phyloP scores from a whole-genome alignment of 2,329 filamentous ascomycete genomes.

The Neocucurbitaria cava region DNA sequence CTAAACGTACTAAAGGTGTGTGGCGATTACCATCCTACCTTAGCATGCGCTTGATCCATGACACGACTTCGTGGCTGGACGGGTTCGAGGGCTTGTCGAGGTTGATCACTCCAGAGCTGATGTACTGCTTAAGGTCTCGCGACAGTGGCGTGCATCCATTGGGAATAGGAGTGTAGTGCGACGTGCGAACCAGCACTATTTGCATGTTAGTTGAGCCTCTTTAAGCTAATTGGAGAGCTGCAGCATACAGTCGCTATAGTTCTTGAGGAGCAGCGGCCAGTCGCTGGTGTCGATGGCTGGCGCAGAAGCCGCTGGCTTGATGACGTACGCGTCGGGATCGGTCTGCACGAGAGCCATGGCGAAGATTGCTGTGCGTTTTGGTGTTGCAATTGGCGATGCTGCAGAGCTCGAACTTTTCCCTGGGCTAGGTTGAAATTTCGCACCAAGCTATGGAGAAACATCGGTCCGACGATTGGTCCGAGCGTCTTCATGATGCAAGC shows the following conservation, averaged over 20 bases:
- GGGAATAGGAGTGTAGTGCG: constrained; percentile 96
- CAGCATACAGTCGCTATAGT: constrained; percentile 86
- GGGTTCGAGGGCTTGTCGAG: constrained; percentile 97
- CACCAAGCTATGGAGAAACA: constrained; percentile 4
- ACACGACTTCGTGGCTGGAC: constrained; percentile 97
- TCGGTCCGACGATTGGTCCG: not conserved
- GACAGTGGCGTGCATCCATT: constrained; percentile 89
- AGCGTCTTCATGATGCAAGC: not conserved
- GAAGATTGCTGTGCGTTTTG: constrained; percentile 25
- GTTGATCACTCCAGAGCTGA: constrained; percentile 98
- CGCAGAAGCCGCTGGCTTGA: constrained; percentile 87
- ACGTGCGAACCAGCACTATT: constrained; percentile 86
- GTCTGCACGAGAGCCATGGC: constrained; percentile 48
- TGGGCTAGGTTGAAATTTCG: constrained; percentile 17
- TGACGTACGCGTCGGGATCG: constrained; percentile 74
- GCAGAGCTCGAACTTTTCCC: constrained; percentile 36
- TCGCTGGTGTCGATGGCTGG: constrained; percentile 83
- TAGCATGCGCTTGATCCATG: constrained; percentile 98
- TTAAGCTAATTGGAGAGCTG: constrained; percentile 40
- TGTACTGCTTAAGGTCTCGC: constrained; percentile 95
- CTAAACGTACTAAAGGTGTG: not conserved
- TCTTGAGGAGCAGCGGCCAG: constrained; percentile 94
- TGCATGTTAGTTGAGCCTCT: constrained; percentile 28
- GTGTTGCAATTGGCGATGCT: constrained; percentile 37
- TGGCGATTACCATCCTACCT: constrained; percentile 60